Evolutionary conservation across 306 rosid species (phyloP), one percentile per base, ranked within the genome.

Genomic region (Quercus ilex): DNA sequence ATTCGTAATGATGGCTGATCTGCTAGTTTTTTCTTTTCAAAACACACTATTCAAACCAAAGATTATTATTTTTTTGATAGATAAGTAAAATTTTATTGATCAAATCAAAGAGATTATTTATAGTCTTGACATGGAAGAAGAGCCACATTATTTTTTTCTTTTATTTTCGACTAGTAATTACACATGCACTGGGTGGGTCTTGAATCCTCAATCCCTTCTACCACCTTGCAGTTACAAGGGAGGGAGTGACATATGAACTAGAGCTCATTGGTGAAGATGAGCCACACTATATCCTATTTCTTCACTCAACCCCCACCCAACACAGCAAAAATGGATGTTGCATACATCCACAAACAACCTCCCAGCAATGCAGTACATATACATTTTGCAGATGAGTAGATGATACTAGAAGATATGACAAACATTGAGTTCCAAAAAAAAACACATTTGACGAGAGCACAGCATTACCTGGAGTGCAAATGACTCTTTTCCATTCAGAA

Each of bases 401-500:
- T 68, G 59, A 25, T 55, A 11, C 35, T 33, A 59, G 72, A 59
- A 23, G 23, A 75, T 62, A 68, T 73, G 13, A 26, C 33, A 78
- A 53, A 71, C 19, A 77, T 64, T 28, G 30, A 80, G 75, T 79
- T 77, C 79, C 80, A 80, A 52, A 69, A 52, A 69, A 69, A 71
- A 68, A 81, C 58, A 73, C 5, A 55, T 38, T 75, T 81, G 81
- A 82, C 73, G 73, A 83, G 78, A 82, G 79, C 80, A 82, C 75
- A 46, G 64, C 74, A 85, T 76, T 86, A 95, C 98, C 97, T 85
- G 90, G 58, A 73, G 91, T 23, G 97, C 86, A 86, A 96, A 93
- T 74, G 86, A 82, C 84, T 93, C 94, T 85, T 96, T 96, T 75
- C 92, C 92, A 60, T 91, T 89, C 71, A 96, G 84, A 88, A 93